Evolutionary conservation across 306 rosid species (phyloP), one percentile per base, ranked within the genome.

Genomic region (Trifolium repens): DNA sequence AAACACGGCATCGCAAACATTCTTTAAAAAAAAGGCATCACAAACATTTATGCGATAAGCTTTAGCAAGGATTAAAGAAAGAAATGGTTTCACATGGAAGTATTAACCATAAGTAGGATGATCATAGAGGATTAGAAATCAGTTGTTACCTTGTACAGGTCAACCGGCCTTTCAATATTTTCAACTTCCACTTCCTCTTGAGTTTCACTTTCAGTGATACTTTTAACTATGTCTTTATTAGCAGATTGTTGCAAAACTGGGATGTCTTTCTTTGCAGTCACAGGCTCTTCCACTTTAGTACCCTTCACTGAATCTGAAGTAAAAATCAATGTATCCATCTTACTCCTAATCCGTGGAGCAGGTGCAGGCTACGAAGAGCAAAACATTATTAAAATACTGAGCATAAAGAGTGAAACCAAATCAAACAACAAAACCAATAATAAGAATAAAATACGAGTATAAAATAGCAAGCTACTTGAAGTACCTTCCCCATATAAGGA

Each of bases 401-500:
- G 32, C 49, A 49, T 14, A 54, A 72, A 35, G 57, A 60, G 69
- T 43, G 74, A 59, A 75, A 80, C 68, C 62, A 44, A 44, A 53
- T 59, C 39, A 67, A 73, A 60, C 71, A 22, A 50, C 57, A 71
- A 73, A 78, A 43, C 37, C 11, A 66, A 46, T 35, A 9, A 9
- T 9, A 65, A 26, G 55, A 59, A 77, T 15, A 40, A 74, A 15
- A 26, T 30, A 17, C 19, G 0, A 17, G 19, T 7, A 71, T 69
- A 83, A 71, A 10, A 8, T 52, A 74, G 69, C 72, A 8, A 47
- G 71, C 61, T 57, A 63, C 69, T 66, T 71, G 42, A 44, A 57
- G 60, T 78, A 94, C 99, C 99, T 94, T 94, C 76, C 99, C 99
- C 90, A 92, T 86, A 79, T 84, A 92, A 76, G 99, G 99, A 90